Base-by-base conservation (phyloP, 1,284 basidiomycete genomes). In the Pholiota adiposa region DNA sequence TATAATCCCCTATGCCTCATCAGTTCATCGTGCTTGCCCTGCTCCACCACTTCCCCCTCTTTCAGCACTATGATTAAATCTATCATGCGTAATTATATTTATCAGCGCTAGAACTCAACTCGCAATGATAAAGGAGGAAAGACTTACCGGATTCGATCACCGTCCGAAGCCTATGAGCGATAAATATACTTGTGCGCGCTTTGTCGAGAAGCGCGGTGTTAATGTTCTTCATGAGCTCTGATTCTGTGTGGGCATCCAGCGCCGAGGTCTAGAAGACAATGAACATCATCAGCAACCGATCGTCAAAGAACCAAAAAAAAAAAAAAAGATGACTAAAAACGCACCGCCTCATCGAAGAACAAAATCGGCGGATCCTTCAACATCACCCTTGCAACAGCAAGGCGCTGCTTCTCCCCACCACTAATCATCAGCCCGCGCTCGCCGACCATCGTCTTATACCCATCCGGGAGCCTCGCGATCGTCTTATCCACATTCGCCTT, bases 351-450 rank as follows among this genome's bases (percentile, higher is more conserved):
- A 71, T 99, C 97, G 69, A 99, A 98, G 79, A 99, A 98, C 69
- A 98, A 72, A 69, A 98, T 97, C 2, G 90, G 89, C 0, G 97
- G 94, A 73, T 99, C 92, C 77, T 98, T 98, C 51, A 99, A 77
- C 67, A 99, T 75, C 44, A 97, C 87, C 16, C 97, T 80, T 4
- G 97, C 97, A 12, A 99, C 93, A 0, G 97, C 97, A 64, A 99
- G 75, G 44, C 97, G 79, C 80, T 99, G 97, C 75, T 99, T 98
- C 81, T 99, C 97, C 0, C 97, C 97, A 0, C 97, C 97, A 14
- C 93, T 96, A 58, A 99, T 95, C 97, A 99, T 98, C 70, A 98
- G 74, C 0, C 97, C 97, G 23, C 97, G 80, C 76, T 99, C 97
- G 0, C 97, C 97, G 9, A 99, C 97, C 70, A 92, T 91, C 7